Evolutionary conservation across 2,329 filamentous ascomycete species (phyloP).

Genomic region (Paecilomyces dactylethromorphus): DNA sequence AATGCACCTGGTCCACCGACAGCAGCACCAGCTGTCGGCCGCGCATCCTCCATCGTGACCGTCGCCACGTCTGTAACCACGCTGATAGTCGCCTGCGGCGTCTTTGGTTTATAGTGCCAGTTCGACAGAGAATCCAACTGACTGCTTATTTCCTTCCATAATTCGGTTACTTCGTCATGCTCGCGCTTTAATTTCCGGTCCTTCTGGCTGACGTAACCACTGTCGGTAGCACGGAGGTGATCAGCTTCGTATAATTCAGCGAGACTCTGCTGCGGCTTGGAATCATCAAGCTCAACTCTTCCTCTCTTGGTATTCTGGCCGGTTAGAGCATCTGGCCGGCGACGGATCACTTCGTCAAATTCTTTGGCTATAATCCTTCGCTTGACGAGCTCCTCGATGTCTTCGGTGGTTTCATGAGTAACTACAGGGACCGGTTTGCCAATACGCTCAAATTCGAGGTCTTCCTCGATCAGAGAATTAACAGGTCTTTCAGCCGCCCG

Average conservation of each 20-base stretch:
- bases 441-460: constrained; percentile 89
- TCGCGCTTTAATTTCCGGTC: constrained; percentile 78
- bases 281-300: constrained; percentile 75
- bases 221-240: constrained; percentile 70
- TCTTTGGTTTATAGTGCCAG: constrained; percentile 93
- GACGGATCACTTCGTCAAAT: constrained; percentile 83
- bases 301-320: constrained; percentile 61
- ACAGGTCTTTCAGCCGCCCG: constrained; percentile 71
- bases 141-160: constrained; percentile 76
- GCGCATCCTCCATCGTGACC: constrained; percentile 89
- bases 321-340: constrained; percentile 67
- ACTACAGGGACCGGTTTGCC: constrained; percentile 94
- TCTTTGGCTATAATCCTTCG: constrained; percentile 81
- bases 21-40: constrained; percentile 70
- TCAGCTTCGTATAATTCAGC: constrained; percentile 94
- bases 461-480: constrained; percentile 90
- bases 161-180: constrained; percentile 70
- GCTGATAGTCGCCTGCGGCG: constrained; percentile 70
- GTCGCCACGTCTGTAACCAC: constrained; percentile 88
- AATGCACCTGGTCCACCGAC: constrained; percentile 59
- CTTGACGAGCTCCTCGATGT: constrained; percentile 91
- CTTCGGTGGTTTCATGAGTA: constrained; percentile 82
- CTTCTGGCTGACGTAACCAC: constrained; percentile 71
- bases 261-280: constrained; percentile 77
- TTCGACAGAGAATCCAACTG: constrained; percentile 85